phyloP scores from a whole-genome alignment of 2,329 filamentous ascomycete genomes.

The Rhinocladiella mackenziei region DNA sequence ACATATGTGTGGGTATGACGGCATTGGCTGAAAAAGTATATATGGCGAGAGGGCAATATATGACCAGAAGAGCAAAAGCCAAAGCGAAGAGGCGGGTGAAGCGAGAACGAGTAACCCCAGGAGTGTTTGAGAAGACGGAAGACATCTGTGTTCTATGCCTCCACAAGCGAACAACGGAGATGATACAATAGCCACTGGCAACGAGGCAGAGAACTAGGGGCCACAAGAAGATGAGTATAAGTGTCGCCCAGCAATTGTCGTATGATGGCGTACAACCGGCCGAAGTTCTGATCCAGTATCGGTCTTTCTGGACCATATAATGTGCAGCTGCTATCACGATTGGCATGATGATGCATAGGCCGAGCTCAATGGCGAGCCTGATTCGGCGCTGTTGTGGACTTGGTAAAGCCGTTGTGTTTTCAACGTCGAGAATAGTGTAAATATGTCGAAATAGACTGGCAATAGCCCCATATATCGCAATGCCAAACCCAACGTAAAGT shows the following conservation, averaged over 20 bases:
- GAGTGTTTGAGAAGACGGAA: slow-evolving; percentile 58
- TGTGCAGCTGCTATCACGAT: slow-evolving; percentile 54
- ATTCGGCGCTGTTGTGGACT: slow-evolving; percentile 47
- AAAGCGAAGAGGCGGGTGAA: slow-evolving; percentile 32
- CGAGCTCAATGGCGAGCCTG: slow-evolving; percentile 48
- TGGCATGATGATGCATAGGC: slow-evolving; percentile 56
- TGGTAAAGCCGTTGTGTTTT: slow-evolving; percentile 50
- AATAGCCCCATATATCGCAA: slow-evolving; percentile 52
- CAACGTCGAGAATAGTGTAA: slow-evolving; percentile 57
- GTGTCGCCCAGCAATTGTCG: slow-evolving; percentile 55
- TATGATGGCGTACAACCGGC: slow-evolving; percentile 49
- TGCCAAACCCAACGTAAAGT: slow-evolving; percentile 51
- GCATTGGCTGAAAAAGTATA: slow-evolving; percentile 50
- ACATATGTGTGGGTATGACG: slow-evolving; percentile 40
- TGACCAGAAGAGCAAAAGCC: slow-evolving; percentile 53
- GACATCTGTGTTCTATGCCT: slow-evolving; percentile 58
- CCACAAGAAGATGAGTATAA: slow-evolving; percentile 55
- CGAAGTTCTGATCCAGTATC: slow-evolving; percentile 50
- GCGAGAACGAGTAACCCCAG: slow-evolving; percentile 41
- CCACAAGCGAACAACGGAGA: slow-evolving; percentile 58
- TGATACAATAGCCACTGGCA: slow-evolving; percentile 56
- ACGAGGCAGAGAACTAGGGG: slow-evolving; percentile 52
- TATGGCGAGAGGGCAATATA: slow-evolving; percentile 52
- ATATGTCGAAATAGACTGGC: slow-evolving; percentile 59
- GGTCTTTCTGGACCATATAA: slow-evolving; percentile 55